Percentiles rank a stretch among this genome's conserved stretches.
Evolutionary conservation across 1,284 basidiomycete species (phyloP).

Genomic region (Cerioporus squamosus): DNA sequence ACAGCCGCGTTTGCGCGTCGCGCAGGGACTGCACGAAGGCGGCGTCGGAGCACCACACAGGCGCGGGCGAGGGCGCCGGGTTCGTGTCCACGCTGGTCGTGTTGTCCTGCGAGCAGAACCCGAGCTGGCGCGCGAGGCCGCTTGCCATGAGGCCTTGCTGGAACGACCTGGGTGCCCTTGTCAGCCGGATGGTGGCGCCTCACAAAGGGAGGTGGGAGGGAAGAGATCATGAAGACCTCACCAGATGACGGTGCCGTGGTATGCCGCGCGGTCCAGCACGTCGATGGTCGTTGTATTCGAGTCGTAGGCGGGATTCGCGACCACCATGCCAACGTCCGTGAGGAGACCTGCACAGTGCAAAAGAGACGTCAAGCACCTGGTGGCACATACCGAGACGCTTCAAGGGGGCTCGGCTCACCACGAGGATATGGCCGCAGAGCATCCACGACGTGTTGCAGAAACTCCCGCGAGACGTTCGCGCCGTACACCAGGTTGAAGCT

Average conservation of each 20-base stretch:
- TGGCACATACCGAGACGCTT: too few species aligned
- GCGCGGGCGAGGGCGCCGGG: slow-evolving; percentile 20
- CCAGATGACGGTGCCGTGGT: slow-evolving; percentile 50
- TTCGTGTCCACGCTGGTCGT: slow-evolving; percentile 25
- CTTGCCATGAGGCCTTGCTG: slow-evolving; percentile 47
- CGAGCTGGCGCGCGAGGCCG: slow-evolving; percentile 43
- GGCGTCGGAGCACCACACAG: slow-evolving; percentile 42
- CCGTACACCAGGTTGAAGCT: slow-evolving; percentile 44
- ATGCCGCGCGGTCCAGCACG: slow-evolving; percentile 41
- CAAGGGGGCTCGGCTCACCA: slow-evolving; percentile 25
- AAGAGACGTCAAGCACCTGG: too few species aligned
- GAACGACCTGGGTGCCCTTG: slow-evolving; percentile 32
- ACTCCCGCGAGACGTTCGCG: slow-evolving; percentile 34
- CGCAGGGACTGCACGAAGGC: slow-evolving; percentile 34
- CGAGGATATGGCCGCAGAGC: slow-evolving; percentile 47
- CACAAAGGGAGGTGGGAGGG: too few species aligned
- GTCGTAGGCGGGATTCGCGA: slow-evolving; percentile 48
- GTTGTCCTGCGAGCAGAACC: slow-evolving; percentile 34
- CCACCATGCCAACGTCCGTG: slow-evolving; percentile 49
- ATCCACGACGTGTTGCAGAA: slow-evolving; percentile 41
- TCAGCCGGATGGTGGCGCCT: too few species aligned
- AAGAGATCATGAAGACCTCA: slow-evolving; percentile 1
- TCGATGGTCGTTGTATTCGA: slow-evolving; percentile 40
- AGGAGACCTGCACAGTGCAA: slow-evolving; percentile 43
- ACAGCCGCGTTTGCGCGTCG: slow-evolving; percentile 41